A percentile compares a stretch with the other conserved stretches of the same genome.
These are phyloP conservation scores for Phaeosphaeria sp. DNA, from an alignment of 2,329 filamentous ascomycete genomes.

Conservation along the genomic window DNA sequence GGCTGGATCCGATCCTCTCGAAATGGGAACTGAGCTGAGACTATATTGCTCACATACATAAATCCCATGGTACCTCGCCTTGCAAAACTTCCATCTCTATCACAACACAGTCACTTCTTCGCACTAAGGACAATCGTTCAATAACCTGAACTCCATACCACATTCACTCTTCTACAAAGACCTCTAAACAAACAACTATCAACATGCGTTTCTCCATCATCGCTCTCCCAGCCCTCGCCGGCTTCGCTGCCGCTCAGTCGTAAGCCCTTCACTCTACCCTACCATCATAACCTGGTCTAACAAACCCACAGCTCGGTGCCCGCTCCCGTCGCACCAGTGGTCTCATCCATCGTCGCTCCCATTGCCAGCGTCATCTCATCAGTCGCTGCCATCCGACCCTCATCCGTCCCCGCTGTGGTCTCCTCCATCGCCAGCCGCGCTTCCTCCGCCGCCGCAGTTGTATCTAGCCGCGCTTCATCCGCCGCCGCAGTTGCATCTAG, in stretches of 20 bases:
- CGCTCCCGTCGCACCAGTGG: background rate
- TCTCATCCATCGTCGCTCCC: slow-evolving; percentile 5
- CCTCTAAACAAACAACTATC: background rate
- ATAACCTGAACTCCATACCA: background rate
- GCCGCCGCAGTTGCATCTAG: background rate
- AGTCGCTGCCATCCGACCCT: background rate
- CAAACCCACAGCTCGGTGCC: background rate
- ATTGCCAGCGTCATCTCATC: background rate
- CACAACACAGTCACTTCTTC: slow-evolving; percentile 1
- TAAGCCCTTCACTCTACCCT: background rate
- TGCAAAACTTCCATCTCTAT: background rate
- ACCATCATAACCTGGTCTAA: background rate
- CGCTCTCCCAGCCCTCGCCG: slow-evolving; percentile 7
- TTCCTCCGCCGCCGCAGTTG: slow-evolving; percentile 4
- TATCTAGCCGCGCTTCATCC: slow-evolving; percentile 1
- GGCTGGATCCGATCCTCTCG: slow-evolving; percentile 1
- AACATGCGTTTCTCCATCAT: slow-evolving; percentile 19
- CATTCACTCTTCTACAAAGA: background rate
- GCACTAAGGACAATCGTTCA: background rate
- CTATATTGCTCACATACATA: background rate
- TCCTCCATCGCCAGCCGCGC: slow-evolving; percentile 7
- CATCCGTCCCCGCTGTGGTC: background rate
- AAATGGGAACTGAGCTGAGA: background rate
- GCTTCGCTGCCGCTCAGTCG: slow-evolving; percentile 12
- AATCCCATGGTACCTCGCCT: background rate